A percentile compares a stretch with the other conserved stretches of the same genome.
Evolutionary conservation across 2,329 filamentous ascomycete genomes (phyloP).

Genomic region (Penicillium sp.): DNA sequence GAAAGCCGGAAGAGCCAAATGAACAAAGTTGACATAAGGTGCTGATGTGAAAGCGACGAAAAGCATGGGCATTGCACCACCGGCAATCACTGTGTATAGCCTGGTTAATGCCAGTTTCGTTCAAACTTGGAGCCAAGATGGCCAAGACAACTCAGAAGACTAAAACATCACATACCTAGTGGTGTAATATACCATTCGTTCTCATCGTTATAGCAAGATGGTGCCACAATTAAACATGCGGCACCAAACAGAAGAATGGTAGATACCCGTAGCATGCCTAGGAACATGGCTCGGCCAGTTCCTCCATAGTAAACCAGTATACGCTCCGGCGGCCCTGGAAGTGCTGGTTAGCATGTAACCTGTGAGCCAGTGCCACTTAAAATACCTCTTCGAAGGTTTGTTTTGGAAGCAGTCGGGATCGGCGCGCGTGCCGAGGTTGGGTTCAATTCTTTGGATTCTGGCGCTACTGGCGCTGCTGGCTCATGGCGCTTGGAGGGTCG

Average conservation of each 20-base stretch:
- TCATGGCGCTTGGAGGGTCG: slow-evolving; percentile 25
- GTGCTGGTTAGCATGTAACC: slow-evolving; percentile 10
- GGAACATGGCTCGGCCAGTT: slow-evolving; percentile 63
- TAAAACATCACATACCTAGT: slow-evolving; percentile 33
- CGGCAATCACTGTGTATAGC: slow-evolving; percentile 53
- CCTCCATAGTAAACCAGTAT: slow-evolving; percentile 77
- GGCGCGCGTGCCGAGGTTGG: slow-evolving; percentile 11
- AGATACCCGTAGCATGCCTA: slow-evolving; percentile 70
- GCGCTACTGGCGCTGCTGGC: slow-evolving; percentile 5
- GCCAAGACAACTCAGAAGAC: not conserved
- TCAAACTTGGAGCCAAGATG: not conserved
- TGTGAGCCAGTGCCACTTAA: not conserved
- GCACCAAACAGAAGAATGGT: slow-evolving; percentile 69
- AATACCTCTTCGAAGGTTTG: slow-evolving; percentile 31
- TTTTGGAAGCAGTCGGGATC: slow-evolving; percentile 23
- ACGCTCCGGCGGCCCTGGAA: slow-evolving; percentile 37
- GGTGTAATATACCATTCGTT: slow-evolving; percentile 45
- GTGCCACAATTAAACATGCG: slow-evolving; percentile 64
- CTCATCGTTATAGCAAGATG: slow-evolving; percentile 53
- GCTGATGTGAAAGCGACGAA: slow-evolving; percentile 65
- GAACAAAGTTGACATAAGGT: slow-evolving; percentile 72
- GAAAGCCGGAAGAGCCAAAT: slow-evolving; percentile 66
- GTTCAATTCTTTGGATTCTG: slow-evolving; percentile 22
- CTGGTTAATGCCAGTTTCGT: slow-evolving; percentile 1
- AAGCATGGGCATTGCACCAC: slow-evolving; percentile 64